phyloP scores from a whole-genome alignment of 78 protist genomes.

The Isochrysis galbana region DNA sequence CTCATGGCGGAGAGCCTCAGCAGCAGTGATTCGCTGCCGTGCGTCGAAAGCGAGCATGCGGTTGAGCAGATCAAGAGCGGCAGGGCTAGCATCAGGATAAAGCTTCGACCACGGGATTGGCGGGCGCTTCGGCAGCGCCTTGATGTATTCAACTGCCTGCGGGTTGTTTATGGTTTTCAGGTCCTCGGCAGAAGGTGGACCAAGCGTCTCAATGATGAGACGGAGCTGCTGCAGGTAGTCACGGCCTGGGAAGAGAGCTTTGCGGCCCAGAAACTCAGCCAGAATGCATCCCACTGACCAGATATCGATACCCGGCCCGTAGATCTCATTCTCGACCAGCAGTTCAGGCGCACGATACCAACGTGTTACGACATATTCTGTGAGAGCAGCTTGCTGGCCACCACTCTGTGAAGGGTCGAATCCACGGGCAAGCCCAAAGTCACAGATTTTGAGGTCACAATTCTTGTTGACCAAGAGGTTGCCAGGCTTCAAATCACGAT shows the following conservation, averaged over 20 bases:
- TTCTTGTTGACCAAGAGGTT: conserved; percentile 93
- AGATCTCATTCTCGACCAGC: conserved; percentile 20
- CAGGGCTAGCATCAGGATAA: conserved; percentile 24
- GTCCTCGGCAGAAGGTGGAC: background rate
- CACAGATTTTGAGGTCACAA: conserved; percentile 81
- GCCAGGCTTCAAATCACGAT: conserved; percentile 79
- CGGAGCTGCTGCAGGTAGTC: conserved; percentile 41
- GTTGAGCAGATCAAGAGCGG: conserved; percentile 81
- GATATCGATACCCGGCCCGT: conserved; percentile 52
- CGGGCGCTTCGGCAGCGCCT: background rate
- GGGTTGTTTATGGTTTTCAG: background rate
- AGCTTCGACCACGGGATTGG: background rate
- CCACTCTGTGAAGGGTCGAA: background rate
- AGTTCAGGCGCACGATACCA: conserved; percentile 86
- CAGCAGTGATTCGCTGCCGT: conserved; percentile 57
- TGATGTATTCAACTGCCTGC: conserved; percentile 27
- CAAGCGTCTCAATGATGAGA: conserved; percentile 21
- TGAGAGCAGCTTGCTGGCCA: background rate
- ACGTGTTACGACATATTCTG: conserved; percentile 57
- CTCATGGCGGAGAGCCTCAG: conserved; percentile 69
- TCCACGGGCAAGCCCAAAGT: conserved; percentile 37
- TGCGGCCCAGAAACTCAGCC: conserved; percentile 67
- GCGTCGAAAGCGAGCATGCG: conserved; percentile 89
- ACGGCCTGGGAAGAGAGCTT: conserved; percentile 36
- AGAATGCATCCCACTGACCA: conserved; percentile 79